These are phyloP conservation scores for Pythium dissotocum DNA, from an alignment of 352 stramenopile species.

Conservation along the genomic window DNA sequence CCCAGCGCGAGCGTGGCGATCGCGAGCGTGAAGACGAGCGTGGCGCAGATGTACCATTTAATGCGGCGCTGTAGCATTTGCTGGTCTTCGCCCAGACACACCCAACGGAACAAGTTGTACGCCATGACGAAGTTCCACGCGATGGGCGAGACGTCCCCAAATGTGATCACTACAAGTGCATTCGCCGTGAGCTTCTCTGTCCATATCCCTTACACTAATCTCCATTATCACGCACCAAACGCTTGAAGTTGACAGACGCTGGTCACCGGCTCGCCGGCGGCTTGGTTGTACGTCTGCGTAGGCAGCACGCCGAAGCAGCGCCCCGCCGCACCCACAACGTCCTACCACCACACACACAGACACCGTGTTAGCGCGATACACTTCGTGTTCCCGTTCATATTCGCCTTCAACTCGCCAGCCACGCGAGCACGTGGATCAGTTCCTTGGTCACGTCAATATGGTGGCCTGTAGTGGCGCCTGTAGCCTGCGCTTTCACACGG, in stretches of 20 bases:
- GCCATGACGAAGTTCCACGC: constrained; percentile 87
- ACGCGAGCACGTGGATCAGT: constrained; percentile 84
- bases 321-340: constrained; percentile 68
- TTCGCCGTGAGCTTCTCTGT: constrained; percentile 1
- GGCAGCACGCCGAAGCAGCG: constrained; percentile 70
- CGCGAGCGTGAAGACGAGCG: constrained; percentile 55
- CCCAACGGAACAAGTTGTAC: constrained; percentile 80
- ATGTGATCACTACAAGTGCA: constrained; percentile 61
- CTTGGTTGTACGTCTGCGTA: constrained; percentile 67
- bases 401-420: constrained; percentile 40
- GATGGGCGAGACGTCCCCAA: constrained; percentile 72
- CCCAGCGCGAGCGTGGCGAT: constrained; percentile 53
- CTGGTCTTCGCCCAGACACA: constrained; percentile 81
- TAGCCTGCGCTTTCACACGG: constrained; percentile 43
- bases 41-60: constrained; percentile 75
- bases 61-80: constrained; percentile 83
- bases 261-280: constrained; percentile 49
- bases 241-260: constrained; percentile 72
- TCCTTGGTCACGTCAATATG: constrained; percentile 84
- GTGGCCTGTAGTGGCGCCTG: constrained; percentile 30
- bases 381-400: not conserved
- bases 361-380: not conserved
- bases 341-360: constrained; percentile 30
- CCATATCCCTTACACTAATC: not conserved
- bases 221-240: constrained; percentile 40